Evolutionary conservation across 129 eudicot species (phyloP).

Genomic region (Scalesia atractyloides): DNA sequence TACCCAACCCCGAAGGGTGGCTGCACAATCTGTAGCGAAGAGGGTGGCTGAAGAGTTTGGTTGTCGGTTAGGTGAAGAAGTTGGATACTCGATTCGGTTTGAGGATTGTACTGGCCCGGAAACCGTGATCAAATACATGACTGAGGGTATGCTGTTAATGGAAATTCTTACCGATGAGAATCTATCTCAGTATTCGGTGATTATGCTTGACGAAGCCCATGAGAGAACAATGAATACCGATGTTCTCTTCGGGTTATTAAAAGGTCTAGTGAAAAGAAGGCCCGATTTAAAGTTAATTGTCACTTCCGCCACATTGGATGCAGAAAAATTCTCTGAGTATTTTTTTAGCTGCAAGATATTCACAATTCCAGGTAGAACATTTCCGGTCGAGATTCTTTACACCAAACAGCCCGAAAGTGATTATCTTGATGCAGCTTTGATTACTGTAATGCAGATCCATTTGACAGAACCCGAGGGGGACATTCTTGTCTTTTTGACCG

Average conservation of each 20-base stretch:
- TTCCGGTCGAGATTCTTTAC: constrained; percentile 83
- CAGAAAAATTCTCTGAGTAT: constrained; percentile 85
- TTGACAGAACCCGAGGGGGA: constrained; percentile 96
- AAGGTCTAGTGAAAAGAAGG: constrained; percentile 65
- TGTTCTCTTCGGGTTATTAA: constrained; percentile 80
- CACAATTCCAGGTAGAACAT: constrained; percentile 93
- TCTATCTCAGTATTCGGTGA: constrained; percentile 72
- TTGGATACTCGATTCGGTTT: constrained; percentile 91
- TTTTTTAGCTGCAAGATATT: constrained; percentile 85
- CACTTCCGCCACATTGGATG: constrained; percentile 90
- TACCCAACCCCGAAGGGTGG: constrained; percentile 79
- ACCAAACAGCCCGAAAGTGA: constrained; percentile 90
- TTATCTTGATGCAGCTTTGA: constrained; percentile 84
- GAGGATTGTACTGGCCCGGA: constrained; percentile 95
- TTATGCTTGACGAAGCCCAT: constrained; percentile 95
- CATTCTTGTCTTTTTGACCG: constrained; percentile 83
- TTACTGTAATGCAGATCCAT: constrained; percentile 92
- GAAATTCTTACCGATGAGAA: constrained; percentile 73
- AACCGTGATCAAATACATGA: constrained; percentile 93
- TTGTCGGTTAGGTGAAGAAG: constrained; percentile 77
- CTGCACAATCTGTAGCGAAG: constrained; percentile 83
- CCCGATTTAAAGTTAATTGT: constrained; percentile 83
- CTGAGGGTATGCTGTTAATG: constrained; percentile 87
- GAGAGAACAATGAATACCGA: constrained; percentile 93
- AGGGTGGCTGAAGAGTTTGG: constrained; percentile 82